These are phyloP conservation scores for Choiromyces venosus DNA, from an alignment of 495 filamentous ascomycete species.

Conservation along the genomic window DNA sequence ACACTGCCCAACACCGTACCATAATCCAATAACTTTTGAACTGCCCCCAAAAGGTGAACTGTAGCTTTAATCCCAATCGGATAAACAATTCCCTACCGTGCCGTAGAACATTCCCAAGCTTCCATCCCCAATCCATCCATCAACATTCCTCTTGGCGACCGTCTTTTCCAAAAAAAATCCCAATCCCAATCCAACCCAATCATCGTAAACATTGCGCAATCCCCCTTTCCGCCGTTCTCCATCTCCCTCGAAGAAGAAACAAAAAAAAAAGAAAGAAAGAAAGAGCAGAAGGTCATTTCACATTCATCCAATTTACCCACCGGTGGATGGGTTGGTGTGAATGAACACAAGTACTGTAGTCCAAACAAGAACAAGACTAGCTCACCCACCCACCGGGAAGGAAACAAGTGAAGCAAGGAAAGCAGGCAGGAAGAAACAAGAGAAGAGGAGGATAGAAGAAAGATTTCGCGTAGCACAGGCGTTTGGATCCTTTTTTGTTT, in stretches of 20 bases:
- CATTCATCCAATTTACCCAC: no score
- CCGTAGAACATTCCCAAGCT: not conserved
- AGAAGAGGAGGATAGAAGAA: no score
- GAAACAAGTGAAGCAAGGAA: not conserved
- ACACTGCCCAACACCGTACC: not conserved
- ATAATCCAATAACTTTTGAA: not conserved
- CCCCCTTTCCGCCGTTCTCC: not conserved
- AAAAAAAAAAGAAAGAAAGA: not conserved
- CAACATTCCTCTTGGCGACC: not conserved
- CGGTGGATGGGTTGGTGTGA: no score
- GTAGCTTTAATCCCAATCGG: not conserved
- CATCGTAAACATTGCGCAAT: not conserved
- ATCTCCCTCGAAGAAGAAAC: not conserved
- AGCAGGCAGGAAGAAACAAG: not conserved
- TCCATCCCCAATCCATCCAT: not conserved
- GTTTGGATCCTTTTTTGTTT: not conserved
- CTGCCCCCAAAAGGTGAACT: not conserved
- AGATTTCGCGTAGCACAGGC: not conserved
- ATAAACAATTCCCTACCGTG: not conserved
- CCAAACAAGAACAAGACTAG: not conserved
- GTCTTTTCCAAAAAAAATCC: no score
- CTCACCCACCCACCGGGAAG: no score
- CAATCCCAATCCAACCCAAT: not conserved
- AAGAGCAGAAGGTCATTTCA: not conserved
- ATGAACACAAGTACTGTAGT: no score